Evolutionary conservation across 2,329 filamentous ascomycete genomes (phyloP), one percentile per base, ranked within the genome.

Genomic region (Trichoderma endophyticum): DNA sequence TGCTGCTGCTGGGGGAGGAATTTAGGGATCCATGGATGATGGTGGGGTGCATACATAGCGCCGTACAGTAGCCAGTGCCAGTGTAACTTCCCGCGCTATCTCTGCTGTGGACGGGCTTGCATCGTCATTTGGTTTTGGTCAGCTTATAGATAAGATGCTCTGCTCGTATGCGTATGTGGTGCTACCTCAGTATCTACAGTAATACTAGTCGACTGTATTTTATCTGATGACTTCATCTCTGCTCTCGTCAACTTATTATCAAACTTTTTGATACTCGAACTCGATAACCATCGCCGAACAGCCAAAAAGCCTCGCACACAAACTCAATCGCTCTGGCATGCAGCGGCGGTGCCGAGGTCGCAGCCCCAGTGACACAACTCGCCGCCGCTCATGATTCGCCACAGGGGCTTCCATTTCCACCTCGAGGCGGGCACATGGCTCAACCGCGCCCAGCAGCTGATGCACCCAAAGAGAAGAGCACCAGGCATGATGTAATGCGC

Each of bases 361-460:
- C 51, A 67, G 51, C 61, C 26, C 18, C 18, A 67, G 64, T 67
- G 51, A 57, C 64, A 57, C 36, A 26, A 66, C 63, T 66, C n/a
- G 7, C 34, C 63, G 15, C 34, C 39, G 15, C 26, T 34, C 30
- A 11, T 51, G 43, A 36, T 62, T 54, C 57, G 66, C 67, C 57
- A 14, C 56, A 36, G 18, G n/a, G 32, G 32, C 26, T 26, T 4
- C 63, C 30, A 14, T 36, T 43, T 21, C 57, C 43, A 18, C 21
- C 34, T 34, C n/a, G n/a, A 62, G 59, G 59, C 43, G 48, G 43
- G 68, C 68, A 70, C 68, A 70, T 70, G 68, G 68, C 57, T 54
- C 26, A n/a, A 24, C 21, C 28, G 32, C 26, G 43, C 67, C 24
- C 71, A 63, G 54, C 39, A 63, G 56, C 39, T 68, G 70, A 62